Evolutionary conservation across 805 yeast genomes (phyloP), one percentile per base, ranked within the genome.

Genomic region (Lipomyces orientalis): DNA sequence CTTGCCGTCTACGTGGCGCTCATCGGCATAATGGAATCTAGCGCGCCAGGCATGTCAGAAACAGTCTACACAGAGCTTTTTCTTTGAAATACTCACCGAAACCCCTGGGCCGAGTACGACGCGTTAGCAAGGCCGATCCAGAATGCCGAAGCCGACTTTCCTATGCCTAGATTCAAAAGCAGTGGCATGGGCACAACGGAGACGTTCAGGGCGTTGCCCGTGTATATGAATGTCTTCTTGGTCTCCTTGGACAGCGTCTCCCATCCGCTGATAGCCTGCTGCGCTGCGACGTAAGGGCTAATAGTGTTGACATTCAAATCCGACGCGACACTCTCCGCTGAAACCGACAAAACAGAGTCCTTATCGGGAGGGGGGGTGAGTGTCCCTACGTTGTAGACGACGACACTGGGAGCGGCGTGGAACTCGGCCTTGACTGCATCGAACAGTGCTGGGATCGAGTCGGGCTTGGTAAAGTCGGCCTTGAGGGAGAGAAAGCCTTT

Each of bases 261-360:
- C 51, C 51, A 60, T 14, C 63, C 57, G 9, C 8, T 7, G 46
- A 51, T 2, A 10, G 63, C 63, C 34, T 49, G 49, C 37, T 60
- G 63, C 25, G 63, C 63, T 12, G 63, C 63, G 34, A 51, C 57
- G 52, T 43, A 60, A 31, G 58, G 43, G 34, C 63, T 60, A 14
- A 19, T 8, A 19, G 52, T 33, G 37, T 51, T 60, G 46, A 60
- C 52, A 14, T 35, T 49, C 46, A 60, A n/a, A 19, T 52, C 58
- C 33, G 6, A 12, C 16, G 29, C 25, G 63, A 60, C 31, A 51
- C 46, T 29, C 25, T 31, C 57, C 16, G 46, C 46, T 39, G 46
- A 39, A 39, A 16, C 7, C 46, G 46, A 39, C 5, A 39, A 39
- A 39, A 39, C 7, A 39, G 46, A 39, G 46, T 12, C 46, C 19